A percentile compares a stretch with the other conserved stretches of the same genome.
phyloP scores from a whole-genome alignment of 2,329 filamentous ascomycete species.

The Cladophialophora yegresii region DNA sequence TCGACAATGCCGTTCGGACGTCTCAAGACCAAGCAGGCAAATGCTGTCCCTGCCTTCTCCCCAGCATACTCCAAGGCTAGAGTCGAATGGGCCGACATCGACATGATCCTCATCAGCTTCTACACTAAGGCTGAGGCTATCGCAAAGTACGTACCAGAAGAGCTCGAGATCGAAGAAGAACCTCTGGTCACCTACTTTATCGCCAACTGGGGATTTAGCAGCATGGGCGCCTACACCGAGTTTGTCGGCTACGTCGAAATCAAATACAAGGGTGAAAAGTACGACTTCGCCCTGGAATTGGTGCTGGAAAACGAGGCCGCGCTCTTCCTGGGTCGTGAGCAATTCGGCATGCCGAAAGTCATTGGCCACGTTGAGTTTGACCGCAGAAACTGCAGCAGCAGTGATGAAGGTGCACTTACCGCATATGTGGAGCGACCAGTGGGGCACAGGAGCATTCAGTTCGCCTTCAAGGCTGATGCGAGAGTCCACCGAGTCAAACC shows the following conservation, averaged over 20 bases:
- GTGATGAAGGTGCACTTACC: not conserved
- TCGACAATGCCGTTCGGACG: not conserved
- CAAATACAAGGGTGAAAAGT: not conserved
- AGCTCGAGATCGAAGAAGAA: slow-evolving; percentile 1
- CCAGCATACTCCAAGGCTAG: not conserved
- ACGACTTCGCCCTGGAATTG: slow-evolving; percentile 7
- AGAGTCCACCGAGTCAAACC: not conserved
- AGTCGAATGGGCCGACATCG: not conserved
- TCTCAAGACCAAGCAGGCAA: not conserved
- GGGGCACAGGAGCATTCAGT: slow-evolving; percentile 1
- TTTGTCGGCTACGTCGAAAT: not conserved
- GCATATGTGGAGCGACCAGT: slow-evolving; percentile 1
- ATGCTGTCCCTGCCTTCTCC: not conserved
- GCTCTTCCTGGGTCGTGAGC: slow-evolving; percentile 1
- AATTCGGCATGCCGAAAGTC: slow-evolving; percentile 2
- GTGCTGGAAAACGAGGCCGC: slow-evolving; percentile 4
- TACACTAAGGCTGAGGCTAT: not conserved
- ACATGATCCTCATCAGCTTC: slow-evolving; percentile 6
- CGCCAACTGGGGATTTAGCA: not conserved
- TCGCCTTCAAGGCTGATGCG: slow-evolving; percentile 2
- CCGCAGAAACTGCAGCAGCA: not conserved
- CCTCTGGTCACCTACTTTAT: not conserved
- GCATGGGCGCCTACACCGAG: slow-evolving; percentile 3
- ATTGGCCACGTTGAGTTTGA: slow-evolving; percentile 3
- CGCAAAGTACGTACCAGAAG: not conserved